These are phyloP conservation scores for Choanephora cucurbitarum DNA, from an alignment of 371 early-diverging fungal species.

Conservation along the genomic window DNA sequence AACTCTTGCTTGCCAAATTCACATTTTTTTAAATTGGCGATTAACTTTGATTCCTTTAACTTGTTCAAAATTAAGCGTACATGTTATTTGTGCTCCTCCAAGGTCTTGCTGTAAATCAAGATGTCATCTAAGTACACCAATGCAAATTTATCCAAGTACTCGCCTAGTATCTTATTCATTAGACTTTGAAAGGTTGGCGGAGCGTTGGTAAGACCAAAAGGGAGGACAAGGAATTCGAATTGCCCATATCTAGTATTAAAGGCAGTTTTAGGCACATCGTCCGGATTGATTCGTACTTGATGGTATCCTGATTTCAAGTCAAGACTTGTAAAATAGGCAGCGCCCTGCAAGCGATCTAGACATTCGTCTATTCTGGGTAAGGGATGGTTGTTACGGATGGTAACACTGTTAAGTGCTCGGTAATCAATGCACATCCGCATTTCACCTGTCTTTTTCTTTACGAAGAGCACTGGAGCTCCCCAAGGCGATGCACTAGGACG, in stretches of 20 bases:
- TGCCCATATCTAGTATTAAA: constrained; percentile 41
- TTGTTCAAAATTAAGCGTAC: constrained; percentile 32
- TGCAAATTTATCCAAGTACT: constrained; percentile 34
- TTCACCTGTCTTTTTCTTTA: constrained; percentile 42
- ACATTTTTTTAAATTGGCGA: constrained; percentile 56
- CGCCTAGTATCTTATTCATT: constrained; percentile 38
- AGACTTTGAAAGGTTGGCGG: no score
- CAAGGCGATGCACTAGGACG: constrained; percentile 24
- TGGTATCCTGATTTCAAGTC: constrained; percentile 50
- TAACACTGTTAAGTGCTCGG: constrained; percentile 45
- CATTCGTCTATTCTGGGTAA: constrained; percentile 52
- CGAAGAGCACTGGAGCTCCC: no score
- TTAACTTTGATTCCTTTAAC: constrained; percentile 35
- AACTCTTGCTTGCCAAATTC: constrained; percentile 37
- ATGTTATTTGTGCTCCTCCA: constrained; percentile 48
- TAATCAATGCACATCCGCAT: constrained; percentile 44
- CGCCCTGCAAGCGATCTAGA: constrained; percentile 35
- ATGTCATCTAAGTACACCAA: constrained; percentile 63
- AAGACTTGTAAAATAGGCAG: constrained; percentile 45
- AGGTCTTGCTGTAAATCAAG: constrained; percentile 50
- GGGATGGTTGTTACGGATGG: constrained; percentile 39
- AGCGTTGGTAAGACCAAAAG: constrained; percentile 56
- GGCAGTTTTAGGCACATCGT: constrained; percentile 33
- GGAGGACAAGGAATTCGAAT: constrained; percentile 45
- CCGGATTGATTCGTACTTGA: constrained; percentile 28